Base-by-base conservation (phyloP, 1,284 basidiomycete genomes). In the Ustilago sp. region DNA sequence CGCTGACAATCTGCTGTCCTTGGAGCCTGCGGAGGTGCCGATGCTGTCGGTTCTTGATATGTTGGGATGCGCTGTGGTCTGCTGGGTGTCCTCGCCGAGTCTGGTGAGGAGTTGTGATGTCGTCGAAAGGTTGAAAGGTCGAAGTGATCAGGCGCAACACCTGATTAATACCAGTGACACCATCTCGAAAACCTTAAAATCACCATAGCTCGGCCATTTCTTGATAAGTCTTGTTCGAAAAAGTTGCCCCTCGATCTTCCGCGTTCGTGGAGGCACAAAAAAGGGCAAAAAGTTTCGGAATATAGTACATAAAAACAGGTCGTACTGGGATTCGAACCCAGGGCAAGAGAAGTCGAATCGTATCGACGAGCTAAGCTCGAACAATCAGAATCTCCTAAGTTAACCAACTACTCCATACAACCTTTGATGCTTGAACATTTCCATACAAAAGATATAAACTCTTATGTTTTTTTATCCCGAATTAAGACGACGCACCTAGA, bases 301-400 rank as follows among this genome's bases (percentile, higher is more conserved):
- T 6, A 38, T 38, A 4, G 3, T 28, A 0, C 0, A 0, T 5
- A n/a, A 45, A 45, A 23, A 1, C 8, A 74, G 67, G 73, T 75
- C 73, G 68, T 71, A 75, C 73, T 75, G 73, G 73, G 73, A 75
- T 71, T 75, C 73, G 73, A 75, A 75, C 73, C 73, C 73, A 75
- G 73, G 73, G 73, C 73, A 75, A 75, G 73, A 75, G 73, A 75
- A 75, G 39, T 66, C 67, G 56, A 70, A 62, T 59, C 60, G 56
- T 65, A 60, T 47, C 43, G 15, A n/a, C 17, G 39, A 8, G 11
- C 4, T 17, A 28, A 38, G 31, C 50, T 53, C 38, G 39, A 34
- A 52, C 31, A 53, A 69, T 74, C 72, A 74, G 72, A 74, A 74
- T 74, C 72, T 74, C 72, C 72, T 74, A 74, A 74, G 72, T 74